phyloP scores from a whole-genome alignment of 495 filamentous ascomycete genomes.

The Polyplosphaeria fusca region DNA sequence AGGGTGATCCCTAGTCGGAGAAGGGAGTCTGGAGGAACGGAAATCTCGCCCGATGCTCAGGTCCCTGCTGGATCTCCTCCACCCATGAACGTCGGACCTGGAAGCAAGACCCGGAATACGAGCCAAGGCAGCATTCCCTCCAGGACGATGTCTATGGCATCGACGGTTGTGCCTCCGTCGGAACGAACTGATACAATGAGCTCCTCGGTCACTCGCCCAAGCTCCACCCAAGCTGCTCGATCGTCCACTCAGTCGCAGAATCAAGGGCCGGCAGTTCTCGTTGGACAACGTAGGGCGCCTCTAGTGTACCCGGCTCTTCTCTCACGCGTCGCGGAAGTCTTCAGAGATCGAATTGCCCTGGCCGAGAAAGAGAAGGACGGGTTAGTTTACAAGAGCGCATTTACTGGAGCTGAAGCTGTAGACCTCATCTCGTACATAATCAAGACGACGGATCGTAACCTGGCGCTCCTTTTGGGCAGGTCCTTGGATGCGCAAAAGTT shows the following conservation, averaged over 20 bases:
- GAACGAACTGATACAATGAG: slow-evolving; percentile 46
- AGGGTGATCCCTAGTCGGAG: slow-evolving; percentile 72
- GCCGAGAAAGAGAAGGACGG: slow-evolving; percentile 94
- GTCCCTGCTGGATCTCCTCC: slow-evolving; percentile 19
- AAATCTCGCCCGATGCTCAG: slow-evolving; percentile 12
- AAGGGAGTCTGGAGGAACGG: slow-evolving; percentile 50
- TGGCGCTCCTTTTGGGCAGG: slow-evolving; percentile 88
- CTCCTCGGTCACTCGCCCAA: slow-evolving; percentile 15
- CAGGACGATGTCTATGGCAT: slow-evolving; percentile 86
- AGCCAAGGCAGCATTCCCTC: slow-evolving; percentile 45
- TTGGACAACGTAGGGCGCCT: slow-evolving; percentile 59
- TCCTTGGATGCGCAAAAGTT: slow-evolving; percentile 98
- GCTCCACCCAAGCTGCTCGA: slow-evolving; percentile 49
- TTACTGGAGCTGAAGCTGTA: slow-evolving; percentile 90
- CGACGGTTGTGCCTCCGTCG: slow-evolving; percentile 56
- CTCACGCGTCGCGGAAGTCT: slow-evolving; percentile 84
- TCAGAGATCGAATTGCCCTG: slow-evolving; percentile 77
- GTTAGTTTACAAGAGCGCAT: slow-evolving; percentile 93
- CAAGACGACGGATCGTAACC: slow-evolving; percentile 90
- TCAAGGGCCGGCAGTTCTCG: slow-evolving; percentile 46
- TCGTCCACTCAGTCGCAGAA: slow-evolving; percentile 11
- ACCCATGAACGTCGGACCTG: slow-evolving; percentile 28
- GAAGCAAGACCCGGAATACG: slow-evolving; percentile 37
- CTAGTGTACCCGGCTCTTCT: slow-evolving; percentile 91
- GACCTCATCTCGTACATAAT: slow-evolving; percentile 93